Percentiles rank a stretch among this genome's conserved stretches.
phyloP scores from a whole-genome alignment of 768 basidiomycete genomes.

The Leccinum subtestaceum region DNA sequence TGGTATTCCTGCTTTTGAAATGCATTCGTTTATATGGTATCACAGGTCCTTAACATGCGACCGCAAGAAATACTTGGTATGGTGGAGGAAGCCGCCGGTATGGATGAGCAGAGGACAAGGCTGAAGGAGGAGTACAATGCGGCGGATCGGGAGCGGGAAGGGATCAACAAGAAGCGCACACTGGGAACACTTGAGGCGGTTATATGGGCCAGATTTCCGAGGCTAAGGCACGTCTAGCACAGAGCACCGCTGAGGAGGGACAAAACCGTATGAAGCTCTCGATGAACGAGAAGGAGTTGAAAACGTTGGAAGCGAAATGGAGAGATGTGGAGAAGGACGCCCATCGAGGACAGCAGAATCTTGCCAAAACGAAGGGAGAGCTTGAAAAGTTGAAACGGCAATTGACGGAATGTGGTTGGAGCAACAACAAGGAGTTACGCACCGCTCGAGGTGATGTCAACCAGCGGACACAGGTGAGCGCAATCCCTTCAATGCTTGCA shows the following conservation, averaged over 20 bases:
- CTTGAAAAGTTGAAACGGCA: slow-evolving; percentile 54
- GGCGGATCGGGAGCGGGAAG: slow-evolving; percentile 63
- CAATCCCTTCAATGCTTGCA: neutral
- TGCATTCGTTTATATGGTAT: neutral
- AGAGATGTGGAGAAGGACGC: slow-evolving; percentile 86
- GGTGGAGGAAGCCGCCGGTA: slow-evolving; percentile 96
- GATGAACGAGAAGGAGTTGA: slow-evolving; percentile 78
- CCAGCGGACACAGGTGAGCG: slow-evolving; percentile 62
- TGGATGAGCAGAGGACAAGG: slow-evolving; percentile 48
- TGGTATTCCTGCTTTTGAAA: neutral
- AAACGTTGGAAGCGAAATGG: slow-evolving; percentile 70
- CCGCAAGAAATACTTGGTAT: slow-evolving; percentile 97
- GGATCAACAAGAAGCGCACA: slow-evolving; percentile 66
- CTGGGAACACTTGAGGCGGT: slow-evolving; percentile 75
- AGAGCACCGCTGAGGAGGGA: slow-evolving; percentile 80
- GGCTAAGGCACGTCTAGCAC: slow-evolving; percentile 70
- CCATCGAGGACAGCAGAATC: slow-evolving; percentile 64
- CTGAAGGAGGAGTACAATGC: slow-evolving; percentile 52
- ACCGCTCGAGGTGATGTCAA: slow-evolving; percentile 54
- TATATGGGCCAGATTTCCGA: slow-evolving; percentile 96
- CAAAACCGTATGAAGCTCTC: slow-evolving; percentile 73
- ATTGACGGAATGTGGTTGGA: slow-evolving; percentile 69
- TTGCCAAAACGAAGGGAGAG: slow-evolving; percentile 56
- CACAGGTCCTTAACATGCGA: slow-evolving; percentile 89
- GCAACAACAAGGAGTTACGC: slow-evolving; percentile 60